Evolutionary conservation across 345 rosid genomes (phyloP), one percentile per base, ranked within the genome.

Genomic region (Stellera chamaejasme): DNA sequence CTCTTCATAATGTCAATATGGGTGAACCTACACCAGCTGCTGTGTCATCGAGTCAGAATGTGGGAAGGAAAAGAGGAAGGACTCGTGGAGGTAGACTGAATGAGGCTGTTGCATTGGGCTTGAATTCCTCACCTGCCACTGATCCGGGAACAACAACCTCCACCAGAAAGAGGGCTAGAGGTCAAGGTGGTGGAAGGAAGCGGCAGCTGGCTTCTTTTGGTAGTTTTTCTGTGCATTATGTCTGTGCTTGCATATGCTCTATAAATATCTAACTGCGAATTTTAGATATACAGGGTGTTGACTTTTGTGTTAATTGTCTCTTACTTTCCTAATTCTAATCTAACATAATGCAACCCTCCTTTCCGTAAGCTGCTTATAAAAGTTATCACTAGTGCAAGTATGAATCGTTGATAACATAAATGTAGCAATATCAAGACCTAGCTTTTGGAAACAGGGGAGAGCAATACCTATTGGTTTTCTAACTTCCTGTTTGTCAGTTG

Each of bases 11-110:
- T 45, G 71, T 82, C 56, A 79, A 79, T 72, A 72, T 77, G 47
- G 75, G 80, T 51, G 64, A 77, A 64, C 62, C 75, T 47, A 62
- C 79, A 64, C 62, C 75, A 44, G 70, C 85, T 14, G 72, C 62
- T 0, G 62, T 68, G 57, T 72, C 76, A 12, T 70, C 75, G 9
- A 72, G 72, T 6, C 84, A 82, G 77, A 81, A 82, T 23, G 57
- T 74, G 48, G 87, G 82, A 65, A 76, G 96, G 58, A 89, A 87
- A 71, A 78, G 99, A 48, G 99, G 97, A 47, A 72, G 99, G 69
- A 96, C 99, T 3, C 71, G 96, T 68, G 89, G 87, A 65, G 89
- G 89, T 51, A 96, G 96, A 45, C 76, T 83, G 15, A 92, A 85
- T 52, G 87, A 90, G 61, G 53, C 79, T 47, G 94, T 81, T 48